Conservation (phyloP, 2,329 filamentous ascomycete species). For the Calycina herbarum region DNA sequence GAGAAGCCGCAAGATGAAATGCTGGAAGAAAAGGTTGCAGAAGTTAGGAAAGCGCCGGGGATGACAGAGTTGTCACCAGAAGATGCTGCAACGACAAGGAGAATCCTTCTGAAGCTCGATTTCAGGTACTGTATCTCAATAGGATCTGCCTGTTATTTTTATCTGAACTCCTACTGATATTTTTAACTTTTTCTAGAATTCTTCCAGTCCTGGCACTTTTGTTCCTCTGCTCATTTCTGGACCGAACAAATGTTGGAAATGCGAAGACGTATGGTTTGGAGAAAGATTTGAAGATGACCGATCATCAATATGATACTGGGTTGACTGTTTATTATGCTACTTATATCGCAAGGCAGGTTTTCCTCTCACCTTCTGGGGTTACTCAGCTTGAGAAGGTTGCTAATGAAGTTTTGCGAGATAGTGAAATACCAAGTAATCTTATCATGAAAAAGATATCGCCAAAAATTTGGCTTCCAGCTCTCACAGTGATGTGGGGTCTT, state of each 20-base stretch:
- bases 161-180: not conserved
- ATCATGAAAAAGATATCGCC: slow-evolving; percentile 54
- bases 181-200: slow-evolving; percentile 46
- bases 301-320: slow-evolving; percentile 63
- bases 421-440: slow-evolving; percentile 57
- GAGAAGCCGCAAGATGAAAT: not conserved
- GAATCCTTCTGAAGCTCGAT: slow-evolving; percentile 55
- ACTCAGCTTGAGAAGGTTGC: slow-evolving; percentile 1
- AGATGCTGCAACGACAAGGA: slow-evolving; percentile 40
- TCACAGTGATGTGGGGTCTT: slow-evolving; percentile 65
- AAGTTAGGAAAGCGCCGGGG: not conserved
- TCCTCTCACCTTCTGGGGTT: not conserved
- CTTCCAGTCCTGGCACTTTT: slow-evolving; percentile 63
- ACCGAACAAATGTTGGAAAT: slow-evolving; percentile 74
- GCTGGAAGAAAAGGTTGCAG: not conserved
- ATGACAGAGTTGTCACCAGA: not conserved
- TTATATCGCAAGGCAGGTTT: slow-evolving; percentile 56
- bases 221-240: slow-evolving; percentile 65
- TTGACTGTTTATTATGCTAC: slow-evolving; percentile 66
- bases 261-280: slow-evolving; percentile 66
- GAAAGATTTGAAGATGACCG: slow-evolving; percentile 55
- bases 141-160: not conserved
- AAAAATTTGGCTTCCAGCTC: slow-evolving; percentile 63
- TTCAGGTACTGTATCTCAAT: slow-evolving; percentile 42
- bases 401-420: slow-evolving; percentile 21